These are phyloP conservation scores for Pyricularia grisea DNA, from an alignment of 2,329 filamentous ascomycete species.

Conservation along the genomic window DNA sequence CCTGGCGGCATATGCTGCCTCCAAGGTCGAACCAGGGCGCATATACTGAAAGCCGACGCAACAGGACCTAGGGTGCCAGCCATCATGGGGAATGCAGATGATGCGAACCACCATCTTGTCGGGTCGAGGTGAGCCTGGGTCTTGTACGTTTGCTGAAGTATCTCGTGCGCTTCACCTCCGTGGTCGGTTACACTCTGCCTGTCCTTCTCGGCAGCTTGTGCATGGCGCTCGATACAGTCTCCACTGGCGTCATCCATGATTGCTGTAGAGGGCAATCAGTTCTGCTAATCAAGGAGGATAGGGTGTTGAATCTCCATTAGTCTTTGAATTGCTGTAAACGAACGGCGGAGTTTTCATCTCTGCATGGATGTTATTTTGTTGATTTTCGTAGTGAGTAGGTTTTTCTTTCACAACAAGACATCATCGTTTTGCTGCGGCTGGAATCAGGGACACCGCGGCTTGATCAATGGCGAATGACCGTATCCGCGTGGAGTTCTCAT, in stretches of 20 bases:
- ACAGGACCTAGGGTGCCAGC: constrained; percentile 79
- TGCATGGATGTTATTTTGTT: background rate
- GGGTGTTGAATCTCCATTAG: background rate
- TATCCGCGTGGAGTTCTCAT: background rate
- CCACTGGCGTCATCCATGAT: constrained; percentile 19
- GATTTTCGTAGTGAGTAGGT: background rate
- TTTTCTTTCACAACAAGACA: background rate
- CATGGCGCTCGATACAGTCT: constrained; percentile 16
- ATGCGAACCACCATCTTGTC: constrained; percentile 50
- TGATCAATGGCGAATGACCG: background rate
- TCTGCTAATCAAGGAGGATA: background rate
- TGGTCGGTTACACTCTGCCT: background rate
- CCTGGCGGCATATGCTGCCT: constrained; percentile 44
- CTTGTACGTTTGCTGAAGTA: background rate
- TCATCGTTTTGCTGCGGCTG: too few species aligned
- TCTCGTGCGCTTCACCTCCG: background rate
- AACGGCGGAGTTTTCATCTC: background rate
- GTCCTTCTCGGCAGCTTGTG: constrained; percentile 18
- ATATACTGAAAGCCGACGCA: constrained; percentile 81
- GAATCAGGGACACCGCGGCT: background rate
- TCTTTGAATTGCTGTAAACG: background rate
- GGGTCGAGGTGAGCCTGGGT: background rate
- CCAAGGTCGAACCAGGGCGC: constrained; percentile 76
- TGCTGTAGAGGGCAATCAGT: background rate
- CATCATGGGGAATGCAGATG: constrained; percentile 63